phyloP scores from a whole-genome alignment of 202 grass and related monocot genomes.

The Saccharum hybrid region DNA sequence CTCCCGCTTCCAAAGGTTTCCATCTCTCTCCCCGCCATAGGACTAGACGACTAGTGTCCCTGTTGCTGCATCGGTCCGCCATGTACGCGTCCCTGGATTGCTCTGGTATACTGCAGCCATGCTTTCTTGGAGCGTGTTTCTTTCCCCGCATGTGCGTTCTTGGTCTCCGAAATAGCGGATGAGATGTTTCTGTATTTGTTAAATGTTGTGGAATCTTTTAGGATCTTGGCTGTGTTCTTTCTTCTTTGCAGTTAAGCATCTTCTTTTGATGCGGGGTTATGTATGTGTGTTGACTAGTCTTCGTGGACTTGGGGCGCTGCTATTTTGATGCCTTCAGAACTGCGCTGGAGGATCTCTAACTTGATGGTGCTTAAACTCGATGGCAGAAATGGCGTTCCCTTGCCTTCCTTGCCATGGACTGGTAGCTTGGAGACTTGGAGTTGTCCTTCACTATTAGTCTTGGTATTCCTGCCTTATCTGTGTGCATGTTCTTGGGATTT shows the following conservation, averaged over 20 bases:
- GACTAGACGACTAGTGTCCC: background rate
- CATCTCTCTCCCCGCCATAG: constrained; percentile 14
- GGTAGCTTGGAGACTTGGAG: constrained; percentile 6
- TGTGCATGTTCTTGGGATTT: constrained; percentile 24
- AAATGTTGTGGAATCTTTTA: background rate
- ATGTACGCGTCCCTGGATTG: background rate
- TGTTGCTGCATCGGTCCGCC: constrained; percentile 6
- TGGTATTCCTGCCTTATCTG: background rate
- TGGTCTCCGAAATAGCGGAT: background rate
- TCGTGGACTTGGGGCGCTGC: background rate
- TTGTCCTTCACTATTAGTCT: background rate
- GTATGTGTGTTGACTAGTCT: constrained; percentile 40
- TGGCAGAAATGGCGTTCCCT: background rate
- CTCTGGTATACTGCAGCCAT: background rate
- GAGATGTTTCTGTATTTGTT: background rate
- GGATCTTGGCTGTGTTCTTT: constrained; percentile 3
- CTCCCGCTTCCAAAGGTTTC: constrained; percentile 44
- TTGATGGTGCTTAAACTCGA: background rate
- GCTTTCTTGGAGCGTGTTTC: constrained; percentile 17
- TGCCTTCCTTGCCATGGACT: background rate
- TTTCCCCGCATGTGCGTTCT: constrained; percentile 21
- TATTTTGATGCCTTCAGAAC: constrained; percentile 40
- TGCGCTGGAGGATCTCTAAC: background rate
- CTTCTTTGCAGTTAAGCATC: constrained; percentile 23
- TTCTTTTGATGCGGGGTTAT: constrained; percentile 22